Conservation (phyloP, 2,329 filamentous ascomycete genomes). For the Xylaria sp. region DNA sequence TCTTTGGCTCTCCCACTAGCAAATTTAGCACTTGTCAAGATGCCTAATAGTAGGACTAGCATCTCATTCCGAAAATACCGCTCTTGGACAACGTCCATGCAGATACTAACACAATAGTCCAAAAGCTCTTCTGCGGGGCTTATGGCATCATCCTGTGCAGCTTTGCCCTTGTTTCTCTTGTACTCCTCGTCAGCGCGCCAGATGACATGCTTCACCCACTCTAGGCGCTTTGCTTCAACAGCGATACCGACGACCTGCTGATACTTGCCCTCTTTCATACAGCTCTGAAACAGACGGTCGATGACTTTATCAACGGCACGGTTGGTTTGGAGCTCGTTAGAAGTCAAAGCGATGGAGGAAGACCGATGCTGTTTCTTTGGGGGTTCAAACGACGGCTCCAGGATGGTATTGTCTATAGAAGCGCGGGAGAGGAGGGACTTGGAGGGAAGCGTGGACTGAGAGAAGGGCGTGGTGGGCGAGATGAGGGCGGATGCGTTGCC, state of each 20-base stretch:
- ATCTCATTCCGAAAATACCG: constrained; percentile 85
- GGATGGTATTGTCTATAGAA: constrained; percentile 71
- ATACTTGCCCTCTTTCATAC: constrained; percentile 86
- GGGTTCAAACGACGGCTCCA: constrained; percentile 68
- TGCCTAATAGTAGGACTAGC: constrained; percentile 87
- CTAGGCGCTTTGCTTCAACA: constrained; percentile 91
- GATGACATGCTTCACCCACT: constrained; percentile 87
- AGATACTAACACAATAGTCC: constrained; percentile 95
- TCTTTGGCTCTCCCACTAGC: constrained; percentile 79
- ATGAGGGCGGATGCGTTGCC: constrained; percentile 75
- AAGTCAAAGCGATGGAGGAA: constrained; percentile 71
- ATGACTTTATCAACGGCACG: constrained; percentile 84
- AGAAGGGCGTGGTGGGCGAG: constrained; percentile 94
- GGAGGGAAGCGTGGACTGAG: constrained; percentile 89
- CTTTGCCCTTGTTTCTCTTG: constrained; percentile 73
- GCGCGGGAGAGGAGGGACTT: constrained; percentile 94
- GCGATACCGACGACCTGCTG: constrained; percentile 97
- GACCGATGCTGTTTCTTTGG: constrained; percentile 64
- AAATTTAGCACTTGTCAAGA: constrained; percentile 66
- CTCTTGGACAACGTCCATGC: constrained; percentile 98
- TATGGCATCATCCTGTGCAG: constrained; percentile 59
- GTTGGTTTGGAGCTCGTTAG: constrained; percentile 74
- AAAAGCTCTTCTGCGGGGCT: constrained; percentile 88
- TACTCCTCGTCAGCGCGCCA: constrained; percentile 88
- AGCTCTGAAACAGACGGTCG: constrained; percentile 89